Base-by-base conservation (phyloP, 257 asterid genomes). In the Agastache rugosa region DNA sequence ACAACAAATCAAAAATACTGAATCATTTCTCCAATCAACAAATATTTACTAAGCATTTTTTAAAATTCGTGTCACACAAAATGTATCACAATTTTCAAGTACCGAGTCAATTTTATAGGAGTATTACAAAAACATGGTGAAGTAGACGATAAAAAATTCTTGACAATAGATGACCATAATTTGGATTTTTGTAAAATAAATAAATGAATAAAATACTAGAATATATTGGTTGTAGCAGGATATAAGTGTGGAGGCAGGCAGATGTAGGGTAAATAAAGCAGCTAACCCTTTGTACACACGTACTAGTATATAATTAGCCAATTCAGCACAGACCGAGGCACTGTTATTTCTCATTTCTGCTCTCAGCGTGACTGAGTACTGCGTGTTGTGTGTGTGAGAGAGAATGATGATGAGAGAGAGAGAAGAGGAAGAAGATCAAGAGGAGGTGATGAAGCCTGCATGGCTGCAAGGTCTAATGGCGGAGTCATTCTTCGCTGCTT, bases 391-490 rank as follows among this genome's bases (percentile, higher is more conserved):
- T 58, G 50, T 41, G 71, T 37, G 63, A 59, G 50, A 29, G 45
- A 55, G 6, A 41, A 51, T 41, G 34, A 66, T 58, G 80, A 81
- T 48, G 69, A 59, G 77, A 76, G 79, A 29, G 11, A 60, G 76
- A 69, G 29, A 29, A 6, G n/a, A 2, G 1, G 54, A 17, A 29
- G 72, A 42, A 67, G 56, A 39, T 25, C 74, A 15, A 15, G 73
- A 2, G 74, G 71, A 5, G 67, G 25, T 11, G 78, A 68, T 5
- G 78, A 53, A 54, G 84, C 97, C 96, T 88, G 96, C 96, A 90
- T 92, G 97, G 97, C 89, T 92, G 8, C 75, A 87, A 80, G 89
- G 92, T 34, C 75, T 92, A 56, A 81, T 84, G 89, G 82, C 85
- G 74, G 96, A 92, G 74, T 83, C 90, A 48, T 92, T 90, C 90